Base-by-base conservation (phyloP, 208 protist species). In the Trypanosomatidae sp. region DNA sequence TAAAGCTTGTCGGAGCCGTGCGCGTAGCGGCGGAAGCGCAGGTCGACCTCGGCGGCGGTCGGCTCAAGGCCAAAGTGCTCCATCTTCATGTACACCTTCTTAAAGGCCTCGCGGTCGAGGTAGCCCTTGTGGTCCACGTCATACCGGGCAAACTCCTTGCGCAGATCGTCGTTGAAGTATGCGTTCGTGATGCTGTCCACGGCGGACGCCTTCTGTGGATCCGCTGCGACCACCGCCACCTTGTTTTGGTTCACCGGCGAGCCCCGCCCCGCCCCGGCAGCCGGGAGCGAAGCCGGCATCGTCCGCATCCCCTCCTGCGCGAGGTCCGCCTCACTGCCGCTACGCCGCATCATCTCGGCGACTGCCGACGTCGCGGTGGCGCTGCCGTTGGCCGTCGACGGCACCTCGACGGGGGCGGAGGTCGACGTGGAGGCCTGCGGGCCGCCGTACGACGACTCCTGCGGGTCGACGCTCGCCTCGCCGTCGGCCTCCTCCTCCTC, bases 11-110 rank as follows among this genome's bases (percentile, higher is more conserved):
- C 67, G 15, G 74, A 81, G 7, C 75, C 67, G 19, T 73, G 66
- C 33, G 76, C 74, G 71, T 96, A 94, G 13, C 77, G 79, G 22
- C 67, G 72, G 62, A 96, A 89, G 39, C 81, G 80, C 47, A 70
- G 69, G 47, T 94, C 79, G 4, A 92, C 80, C 59, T 94, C 83
- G 28, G 30, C 67, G 50, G 82, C 67, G 15, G 85, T 81, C 30
- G 84, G 89, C 39, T 80, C 78, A 19, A 96, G 69, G 28, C 91
- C 91, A 60, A 86, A 96, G 66, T 96, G 79, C 80, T 96, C 91
- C 84, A 96, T 86, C 43, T 74, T 76, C 67, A 80, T 71, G 75
- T 96, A 96, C 28, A 72, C 76, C 73, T 87, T 66, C 58, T 94
- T 89, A 74, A 96, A 96, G 15, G 77, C 53, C 36, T 90, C 74